Evolutionary conservation across 2,329 filamentous ascomycete species (phyloP).

Genomic region (Diplodia seriata): DNA sequence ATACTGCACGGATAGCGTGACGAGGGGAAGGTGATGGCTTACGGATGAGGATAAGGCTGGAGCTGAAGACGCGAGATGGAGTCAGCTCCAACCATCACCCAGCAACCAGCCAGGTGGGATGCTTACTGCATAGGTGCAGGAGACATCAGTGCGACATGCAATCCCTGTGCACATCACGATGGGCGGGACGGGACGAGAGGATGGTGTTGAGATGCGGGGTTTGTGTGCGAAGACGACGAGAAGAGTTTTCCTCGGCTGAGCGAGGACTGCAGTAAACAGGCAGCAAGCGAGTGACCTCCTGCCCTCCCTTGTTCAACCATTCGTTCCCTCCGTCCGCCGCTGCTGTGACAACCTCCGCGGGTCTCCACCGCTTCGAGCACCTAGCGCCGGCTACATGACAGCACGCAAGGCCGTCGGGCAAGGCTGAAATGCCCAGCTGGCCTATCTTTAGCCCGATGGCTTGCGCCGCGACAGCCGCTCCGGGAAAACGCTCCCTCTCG

Average conservation of each 20-base stretch:
- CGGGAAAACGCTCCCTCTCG: neutral
- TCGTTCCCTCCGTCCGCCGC: neutral
- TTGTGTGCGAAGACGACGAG: neutral
- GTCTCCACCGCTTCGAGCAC: neutral
- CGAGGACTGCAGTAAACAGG: neutral
- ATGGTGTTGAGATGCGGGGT: conserved; percentile 8
- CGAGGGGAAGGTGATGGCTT: neutral
- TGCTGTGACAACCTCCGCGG: neutral
- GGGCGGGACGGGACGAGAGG: neutral
- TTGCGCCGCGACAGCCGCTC: neutral
- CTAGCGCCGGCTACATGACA: neutral
- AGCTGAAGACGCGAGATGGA: neutral
- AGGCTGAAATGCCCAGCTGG: conserved; percentile 3
- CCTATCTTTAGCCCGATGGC: conserved; percentile 22
- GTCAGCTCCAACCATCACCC: too few relatives aligned
- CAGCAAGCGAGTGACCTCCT: neutral
- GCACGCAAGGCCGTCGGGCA: neutral
- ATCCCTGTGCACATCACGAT: conserved; percentile 24
- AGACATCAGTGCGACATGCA: neutral
- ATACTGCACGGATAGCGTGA: neutral
- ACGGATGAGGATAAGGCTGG: neutral
- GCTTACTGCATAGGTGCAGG: neutral
- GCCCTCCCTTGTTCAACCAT: neutral
- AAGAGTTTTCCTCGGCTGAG: conserved; percentile 4
- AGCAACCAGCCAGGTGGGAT: neutral